Evolutionary conservation across 163 green algal species (phyloP).

Genomic region (Scenedesmus sp.): DNA sequence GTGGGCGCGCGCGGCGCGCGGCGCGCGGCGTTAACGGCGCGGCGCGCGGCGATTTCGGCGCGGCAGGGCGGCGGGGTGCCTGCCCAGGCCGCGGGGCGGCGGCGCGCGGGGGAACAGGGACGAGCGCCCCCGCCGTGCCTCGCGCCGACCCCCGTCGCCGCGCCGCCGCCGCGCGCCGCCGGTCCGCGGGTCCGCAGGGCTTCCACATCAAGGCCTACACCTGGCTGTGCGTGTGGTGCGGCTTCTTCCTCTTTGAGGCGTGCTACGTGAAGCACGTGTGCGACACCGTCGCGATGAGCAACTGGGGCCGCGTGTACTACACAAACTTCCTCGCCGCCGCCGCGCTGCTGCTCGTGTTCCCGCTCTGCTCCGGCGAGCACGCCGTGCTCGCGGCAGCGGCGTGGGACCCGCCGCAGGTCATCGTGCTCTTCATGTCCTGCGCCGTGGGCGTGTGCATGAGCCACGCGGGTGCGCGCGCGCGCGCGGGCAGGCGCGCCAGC

Average conservation of each 20-base stretch:
- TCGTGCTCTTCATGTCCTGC: constrained; percentile 58
- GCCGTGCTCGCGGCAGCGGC: neutral
- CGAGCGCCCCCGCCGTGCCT: too few relatives aligned
- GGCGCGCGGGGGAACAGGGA: too few relatives aligned
- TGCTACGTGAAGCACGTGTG: constrained; percentile 49
- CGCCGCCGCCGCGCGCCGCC: too few relatives aligned
- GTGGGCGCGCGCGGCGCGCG: too few relatives aligned
- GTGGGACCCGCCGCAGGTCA: constrained; percentile 35
- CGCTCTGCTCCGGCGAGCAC: constrained; percentile 25
- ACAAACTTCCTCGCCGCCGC: constrained; percentile 48
- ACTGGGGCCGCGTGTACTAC: constrained; percentile 55
- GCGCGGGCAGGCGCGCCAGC: neutral
- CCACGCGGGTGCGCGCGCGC: constrained; percentile 49
- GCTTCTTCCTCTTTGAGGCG: constrained; percentile 36
- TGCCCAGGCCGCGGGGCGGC: too few relatives aligned
- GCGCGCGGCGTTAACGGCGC: too few relatives aligned
- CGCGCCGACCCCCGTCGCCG: too few relatives aligned
- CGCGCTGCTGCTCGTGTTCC: constrained; percentile 39
- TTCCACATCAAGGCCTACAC: constrained; percentile 34
- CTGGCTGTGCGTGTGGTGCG: constrained; percentile 37
- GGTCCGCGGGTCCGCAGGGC: neutral
- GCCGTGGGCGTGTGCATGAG: constrained; percentile 67
- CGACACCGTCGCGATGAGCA: constrained; percentile 40
- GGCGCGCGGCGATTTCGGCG: too few relatives aligned
- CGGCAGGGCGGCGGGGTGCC: too few relatives aligned